phyloP scores from a whole-genome alignment of 2,329 filamentous ascomycete genomes.

The Fusarium foetens region DNA sequence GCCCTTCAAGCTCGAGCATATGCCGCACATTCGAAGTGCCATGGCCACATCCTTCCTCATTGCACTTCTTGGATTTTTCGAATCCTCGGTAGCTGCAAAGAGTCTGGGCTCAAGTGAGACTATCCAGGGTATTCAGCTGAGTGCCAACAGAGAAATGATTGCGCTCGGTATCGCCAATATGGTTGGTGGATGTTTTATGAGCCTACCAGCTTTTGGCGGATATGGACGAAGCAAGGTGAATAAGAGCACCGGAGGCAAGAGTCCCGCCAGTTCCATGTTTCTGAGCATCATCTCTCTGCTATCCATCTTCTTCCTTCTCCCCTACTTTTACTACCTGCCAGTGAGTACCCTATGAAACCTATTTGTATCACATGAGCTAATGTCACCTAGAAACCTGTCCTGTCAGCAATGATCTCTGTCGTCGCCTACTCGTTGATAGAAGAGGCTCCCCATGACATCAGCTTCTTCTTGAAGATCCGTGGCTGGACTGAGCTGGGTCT shows the following conservation, averaged over 20 bases:
- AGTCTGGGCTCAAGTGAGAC: conserved; percentile 77
- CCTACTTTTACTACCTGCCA: conserved; percentile 95
- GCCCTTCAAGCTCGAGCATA: conserved; percentile 80
- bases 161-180: conserved; percentile 91
- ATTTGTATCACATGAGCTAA: not conserved
- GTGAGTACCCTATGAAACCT: conserved; percentile 61
- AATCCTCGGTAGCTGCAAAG: conserved; percentile 95
- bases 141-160: conserved; percentile 92
- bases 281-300: conserved; percentile 84
- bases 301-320: conserved; percentile 82
- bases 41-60: conserved; percentile 95
- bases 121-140: conserved; percentile 83
- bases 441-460: conserved; percentile 91
- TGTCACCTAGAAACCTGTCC: conserved; percentile 79
- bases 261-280: conserved; percentile 92
- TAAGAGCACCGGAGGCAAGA: conserved; percentile 88
- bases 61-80: conserved; percentile 96
- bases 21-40: conserved; percentile 84
- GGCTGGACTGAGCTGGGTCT: conserved; percentile 88
- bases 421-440: conserved; percentile 95
- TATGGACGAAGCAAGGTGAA: conserved; percentile 98
- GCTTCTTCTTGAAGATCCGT: conserved; percentile 86
- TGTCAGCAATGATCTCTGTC: conserved; percentile 93
- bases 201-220: conserved; percentile 91
- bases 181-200: conserved; percentile 91